phyloP scores from a whole-genome alignment of 177 flowering plant species.

The Tripterygium wilfordii region DNA sequence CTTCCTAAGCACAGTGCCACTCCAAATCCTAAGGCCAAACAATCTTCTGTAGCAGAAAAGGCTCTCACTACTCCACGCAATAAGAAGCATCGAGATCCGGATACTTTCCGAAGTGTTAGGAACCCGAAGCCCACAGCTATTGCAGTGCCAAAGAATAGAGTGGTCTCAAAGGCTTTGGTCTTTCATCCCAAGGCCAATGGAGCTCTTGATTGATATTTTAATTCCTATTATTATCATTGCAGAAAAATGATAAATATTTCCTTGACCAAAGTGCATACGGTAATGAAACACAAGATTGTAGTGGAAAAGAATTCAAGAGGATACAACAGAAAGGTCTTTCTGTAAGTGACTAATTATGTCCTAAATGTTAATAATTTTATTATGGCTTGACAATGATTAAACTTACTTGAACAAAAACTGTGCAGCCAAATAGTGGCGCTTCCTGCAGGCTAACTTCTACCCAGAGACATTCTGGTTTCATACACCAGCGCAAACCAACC shows the following conservation, averaged over 20 bases:
- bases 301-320: conserved; percentile 13
- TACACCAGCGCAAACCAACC: no score
- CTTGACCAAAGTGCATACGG: conserved; percentile 12
- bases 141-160: conserved; percentile 26
- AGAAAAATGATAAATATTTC: conserved; percentile 16
- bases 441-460: no score
- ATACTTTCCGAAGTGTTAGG: conserved; percentile 53
- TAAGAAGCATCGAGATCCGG: conserved; percentile 32
- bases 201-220: no score
- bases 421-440: no score
- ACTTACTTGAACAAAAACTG: no score
- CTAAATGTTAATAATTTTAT: neutral
- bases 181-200: no score
- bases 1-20: conserved; percentile 31
- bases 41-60: conserved; percentile 33
- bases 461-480: no score
- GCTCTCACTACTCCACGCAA: conserved; percentile 75
- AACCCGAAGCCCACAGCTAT: conserved; percentile 27
- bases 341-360: neutral
- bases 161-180: conserved; percentile 43
- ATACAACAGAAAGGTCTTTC: conserved; percentile 16
- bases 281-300: conserved; percentile 10
- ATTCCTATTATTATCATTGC: conserved; percentile 7
- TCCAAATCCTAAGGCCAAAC: conserved; percentile 42
- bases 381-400: neutral